These are phyloP conservation scores for Lachnellula arida DNA, from an alignment of 2,329 filamentous ascomycete species.

Conservation along the genomic window DNA sequence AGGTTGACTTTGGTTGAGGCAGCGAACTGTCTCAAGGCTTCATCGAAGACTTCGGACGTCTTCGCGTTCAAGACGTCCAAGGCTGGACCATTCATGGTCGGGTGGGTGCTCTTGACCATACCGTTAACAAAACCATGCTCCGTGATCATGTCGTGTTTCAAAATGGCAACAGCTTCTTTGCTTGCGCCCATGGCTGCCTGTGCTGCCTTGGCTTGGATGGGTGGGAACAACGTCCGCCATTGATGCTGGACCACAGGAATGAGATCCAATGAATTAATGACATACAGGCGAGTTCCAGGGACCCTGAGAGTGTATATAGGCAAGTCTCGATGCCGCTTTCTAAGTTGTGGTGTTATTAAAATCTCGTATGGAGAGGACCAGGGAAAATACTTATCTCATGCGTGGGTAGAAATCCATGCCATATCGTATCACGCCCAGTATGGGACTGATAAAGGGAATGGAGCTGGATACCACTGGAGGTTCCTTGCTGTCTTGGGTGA, in stretches of 20 bases:
- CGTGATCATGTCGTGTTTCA: conserved; percentile 1
- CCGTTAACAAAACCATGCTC: conserved; percentile 6
- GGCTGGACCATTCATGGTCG: conserved; percentile 2
- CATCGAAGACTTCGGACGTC: background rate
- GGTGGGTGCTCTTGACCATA: conserved; percentile 1
- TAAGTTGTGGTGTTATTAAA: background rate
- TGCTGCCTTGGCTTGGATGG: conserved; percentile 4
- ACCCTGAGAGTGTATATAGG: conserved; percentile 3
- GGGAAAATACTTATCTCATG: background rate
- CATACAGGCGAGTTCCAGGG: background rate
- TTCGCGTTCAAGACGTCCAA: conserved; percentile 4
- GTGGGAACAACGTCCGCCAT: background rate
- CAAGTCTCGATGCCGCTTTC: background rate
- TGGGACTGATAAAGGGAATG: conserved; percentile 5
- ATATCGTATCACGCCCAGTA: background rate
- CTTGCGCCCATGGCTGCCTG: conserved; percentile 2
- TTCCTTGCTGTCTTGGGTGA: conserved; percentile 4
- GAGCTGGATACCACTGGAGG: conserved; percentile 1
- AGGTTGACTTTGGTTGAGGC: conserved; percentile 32
- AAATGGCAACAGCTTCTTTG: background rate
- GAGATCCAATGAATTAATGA: conserved; percentile 3
- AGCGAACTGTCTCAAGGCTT: background rate
- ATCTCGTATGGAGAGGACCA: background rate
- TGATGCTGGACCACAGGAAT: conserved; percentile 1
- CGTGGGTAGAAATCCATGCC: background rate